Conservation (phyloP, 306 rosid genomes). For the Amphicarpaea edgeworthii region DNA sequence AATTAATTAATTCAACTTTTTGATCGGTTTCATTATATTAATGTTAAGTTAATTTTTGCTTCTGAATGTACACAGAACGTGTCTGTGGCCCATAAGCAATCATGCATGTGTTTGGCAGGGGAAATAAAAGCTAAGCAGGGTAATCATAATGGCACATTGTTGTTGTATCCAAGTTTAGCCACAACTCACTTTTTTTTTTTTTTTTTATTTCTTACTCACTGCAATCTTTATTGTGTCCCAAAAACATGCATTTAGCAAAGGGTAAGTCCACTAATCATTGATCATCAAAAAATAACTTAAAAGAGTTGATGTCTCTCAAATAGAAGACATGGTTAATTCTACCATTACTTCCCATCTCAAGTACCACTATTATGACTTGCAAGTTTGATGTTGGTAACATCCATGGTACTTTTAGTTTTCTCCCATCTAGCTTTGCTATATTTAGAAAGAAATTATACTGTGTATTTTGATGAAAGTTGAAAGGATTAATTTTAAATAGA, state of each 20-base stretch:
- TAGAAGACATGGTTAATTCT: conserved; percentile 38
- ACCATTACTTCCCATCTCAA: conserved; percentile 30
- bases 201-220: background rate
- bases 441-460: background rate
- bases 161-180: conserved; percentile 42
- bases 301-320: conserved; percentile 46
- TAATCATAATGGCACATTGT: conserved; percentile 52
- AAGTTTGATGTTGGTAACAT: background rate
- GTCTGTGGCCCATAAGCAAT: conserved; percentile 51
- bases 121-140: conserved; percentile 48
- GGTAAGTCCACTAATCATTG: conserved; percentile 55
- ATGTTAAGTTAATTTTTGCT: conserved; percentile 4
- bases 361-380: conserved; percentile 32
- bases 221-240: background rate
- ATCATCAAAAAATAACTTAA: conserved; percentile 38
- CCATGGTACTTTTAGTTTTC: background rate
- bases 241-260: conserved; percentile 36
- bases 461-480: no score
- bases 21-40: background rate
- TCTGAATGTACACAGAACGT: conserved; percentile 29
- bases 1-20: conserved; percentile 25
- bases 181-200: background rate
- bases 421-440: background rate
- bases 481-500: no score
- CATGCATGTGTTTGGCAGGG: conserved; percentile 55